Conservation (phyloP, 345 rosid species). For the Mallotus nudiflorus region DNA sequence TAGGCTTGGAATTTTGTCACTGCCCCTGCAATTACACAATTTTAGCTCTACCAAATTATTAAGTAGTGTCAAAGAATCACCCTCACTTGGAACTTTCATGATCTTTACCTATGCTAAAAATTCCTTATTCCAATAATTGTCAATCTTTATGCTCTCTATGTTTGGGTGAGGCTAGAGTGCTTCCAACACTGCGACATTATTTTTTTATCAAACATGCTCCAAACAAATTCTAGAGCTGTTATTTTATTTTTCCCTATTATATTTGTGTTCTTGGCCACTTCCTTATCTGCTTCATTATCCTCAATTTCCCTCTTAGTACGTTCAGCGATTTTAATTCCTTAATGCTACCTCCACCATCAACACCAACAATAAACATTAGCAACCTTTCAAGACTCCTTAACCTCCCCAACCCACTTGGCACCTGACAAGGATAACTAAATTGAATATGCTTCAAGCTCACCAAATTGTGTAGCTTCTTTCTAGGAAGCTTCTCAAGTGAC, state of each 20-base stretch:
- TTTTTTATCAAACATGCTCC: too few species aligned
- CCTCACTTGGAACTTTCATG: background rate
- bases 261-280: constrained; percentile 17
- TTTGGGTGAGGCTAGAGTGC: constrained; percentile 14
- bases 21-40: constrained; percentile 7
- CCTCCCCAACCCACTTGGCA: constrained; percentile 2
- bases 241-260: background rate
- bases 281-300: background rate
- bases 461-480: background rate
- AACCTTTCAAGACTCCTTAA: constrained; percentile 7
- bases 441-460: constrained; percentile 11
- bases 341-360: background rate
- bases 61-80: background rate
- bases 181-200: constrained; percentile 16
- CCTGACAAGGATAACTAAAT: background rate
- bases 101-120: constrained; percentile 9
- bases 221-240: background rate
- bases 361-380: constrained; percentile 3
- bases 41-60: constrained; percentile 5
- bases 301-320: background rate
- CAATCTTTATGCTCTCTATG: constrained; percentile 10
- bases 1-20: constrained; percentile 17
- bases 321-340: constrained; percentile 5
- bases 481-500: too few species aligned
- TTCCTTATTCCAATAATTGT: background rate